A percentile compares a stretch with the other conserved stretches of the same genome.
Evolutionary conservation across 192 early-diverging fungal genomes (phyloP).

Genomic region (Lobosporangium transversale): DNA sequence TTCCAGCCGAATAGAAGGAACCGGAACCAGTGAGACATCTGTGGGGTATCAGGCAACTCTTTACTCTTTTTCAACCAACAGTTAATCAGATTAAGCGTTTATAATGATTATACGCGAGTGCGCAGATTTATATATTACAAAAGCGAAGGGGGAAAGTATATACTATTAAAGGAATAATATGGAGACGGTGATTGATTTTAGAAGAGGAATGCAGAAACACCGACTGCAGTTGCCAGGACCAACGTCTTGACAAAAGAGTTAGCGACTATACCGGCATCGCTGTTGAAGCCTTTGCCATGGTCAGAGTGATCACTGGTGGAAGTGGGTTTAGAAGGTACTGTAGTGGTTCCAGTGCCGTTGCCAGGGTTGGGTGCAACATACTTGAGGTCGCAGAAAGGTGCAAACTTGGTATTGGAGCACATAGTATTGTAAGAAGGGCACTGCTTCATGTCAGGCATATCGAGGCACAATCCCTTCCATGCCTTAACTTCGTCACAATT

Average conservation of each 20-base stretch:
- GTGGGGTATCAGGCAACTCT: no score
- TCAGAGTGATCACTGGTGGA: slow-evolving; percentile 17
- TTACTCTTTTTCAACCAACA: no score
- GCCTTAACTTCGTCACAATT: slow-evolving; percentile 45
- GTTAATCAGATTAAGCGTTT: no score
- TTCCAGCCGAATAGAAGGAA: no score
- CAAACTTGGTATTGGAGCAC: slow-evolving; percentile 39
- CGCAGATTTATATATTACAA: slow-evolving; percentile 1
- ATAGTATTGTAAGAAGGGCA: slow-evolving; percentile 45
- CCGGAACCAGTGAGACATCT: no score
- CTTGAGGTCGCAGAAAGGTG: slow-evolving; percentile 29
- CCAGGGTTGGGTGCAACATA: slow-evolving; percentile 25
- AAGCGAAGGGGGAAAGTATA: background rate
- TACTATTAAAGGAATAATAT: background rate
- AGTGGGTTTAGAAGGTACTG: slow-evolving; percentile 5
- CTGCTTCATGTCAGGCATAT: slow-evolving; percentile 49
- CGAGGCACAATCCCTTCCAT: slow-evolving; percentile 43
- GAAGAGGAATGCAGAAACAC: slow-evolving; percentile 7
- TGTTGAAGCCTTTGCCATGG: slow-evolving; percentile 14
- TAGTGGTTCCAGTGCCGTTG: background rate
- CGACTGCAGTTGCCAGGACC: slow-evolving; percentile 9
- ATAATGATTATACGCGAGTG: no score
- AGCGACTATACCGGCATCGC: slow-evolving; percentile 4
- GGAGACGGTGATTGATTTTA: slow-evolving; percentile 4
- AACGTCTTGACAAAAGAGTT: slow-evolving; percentile 23